Evolutionary conservation across 148 eudicot genomes (phyloP), one percentile per base, ranked within the genome.

Genomic region (Talinum fruticosum): DNA sequence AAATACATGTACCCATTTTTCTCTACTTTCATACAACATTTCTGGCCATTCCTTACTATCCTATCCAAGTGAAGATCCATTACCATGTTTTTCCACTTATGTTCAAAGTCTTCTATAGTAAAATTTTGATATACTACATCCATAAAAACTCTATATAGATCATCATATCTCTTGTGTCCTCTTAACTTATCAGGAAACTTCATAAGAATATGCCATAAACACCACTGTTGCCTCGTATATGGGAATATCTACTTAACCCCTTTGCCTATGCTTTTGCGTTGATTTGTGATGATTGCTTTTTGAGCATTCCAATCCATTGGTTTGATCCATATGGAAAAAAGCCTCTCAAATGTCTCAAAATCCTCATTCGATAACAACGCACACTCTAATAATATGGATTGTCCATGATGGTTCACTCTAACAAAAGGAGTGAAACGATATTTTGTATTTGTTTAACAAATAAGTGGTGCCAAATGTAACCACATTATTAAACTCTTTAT

Each of bases 361-460:
- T 45, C 19, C 1, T 72, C 75, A 45, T 24, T 12, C 2, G 8
- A 24, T 13, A 72, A 1, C 13, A 72, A 28, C 1, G 75, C 61
- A 72, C 61, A 72, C 29, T 59, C 75, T 44, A 72, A 10, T 2
- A 72, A 49, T 29, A 49, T 47, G 6, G 75, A 26, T 0, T 72
- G 61, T n/a, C 57, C 34, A 45, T 72, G 62, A 44, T 72, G 57
- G 23, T 47, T 47, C 10, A 72, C 61, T 12, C 75, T 59, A 44
- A 72, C 23, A 49, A 72, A 44, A 0, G 59, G 61, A n/a, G 59
- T 33, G n/a, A 45, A 72, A 47, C 10, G 75, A 34, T 21, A 72
- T 72, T 10, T 45, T 44, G 34, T 2, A 72, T 30, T 72, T 72
- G 21, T 47, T 47, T 10, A 45, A 26, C 36, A 72, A 24, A 26